Evolutionary conservation across 495 filamentous ascomycete species (phyloP), one percentile per base, ranked within the genome.

Genomic region (Paragyromitra xinjiangensis): DNA sequence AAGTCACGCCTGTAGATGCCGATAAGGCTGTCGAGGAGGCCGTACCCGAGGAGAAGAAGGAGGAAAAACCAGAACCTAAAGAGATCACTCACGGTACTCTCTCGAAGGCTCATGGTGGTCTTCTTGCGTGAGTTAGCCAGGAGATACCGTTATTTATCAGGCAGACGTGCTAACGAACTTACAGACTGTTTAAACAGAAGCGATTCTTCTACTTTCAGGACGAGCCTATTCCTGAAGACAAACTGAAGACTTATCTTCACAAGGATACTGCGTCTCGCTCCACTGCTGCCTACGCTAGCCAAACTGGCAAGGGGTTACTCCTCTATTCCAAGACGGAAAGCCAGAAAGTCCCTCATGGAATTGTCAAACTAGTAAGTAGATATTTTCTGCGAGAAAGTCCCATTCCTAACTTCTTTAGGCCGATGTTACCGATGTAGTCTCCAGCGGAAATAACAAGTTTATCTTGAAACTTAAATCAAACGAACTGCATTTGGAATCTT

Each of bases 221-320:
- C 51, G 93, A 96, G 70, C 84, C 95, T 55, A 86, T 95, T 62
- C 88, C 94, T 81, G 85, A 89, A 74, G 92, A 95, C 85, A 86
- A 92, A 82, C 87, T 97, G 48, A 81, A 86, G 75, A 84, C 84
- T 75, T 98, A 92, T 86, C 88, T 96, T 85, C 90, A 91, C 80
- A 95, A 97, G 88, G 96, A 98, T 91, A 90, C 92, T 14, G 85
- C 91, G 73, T 92, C 92, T 76, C 91, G 95, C 85, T 89, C 92
- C 64, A 92, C 90, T 79, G 91, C 89, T 80, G 91, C 95, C 53
- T 97, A 96, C 92, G 93, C 94, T 69, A 90, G 88, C 75, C 89
- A 96, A 86, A 98, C 95, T 72, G 94, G 95, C 82, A 97, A 96
- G 88, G 95, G 95, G 84, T 91, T 99, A 6, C 86, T 98, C 44